phyloP scores from a whole-genome alignment of 345 rosid species.

The Citropsis articulata region DNA sequence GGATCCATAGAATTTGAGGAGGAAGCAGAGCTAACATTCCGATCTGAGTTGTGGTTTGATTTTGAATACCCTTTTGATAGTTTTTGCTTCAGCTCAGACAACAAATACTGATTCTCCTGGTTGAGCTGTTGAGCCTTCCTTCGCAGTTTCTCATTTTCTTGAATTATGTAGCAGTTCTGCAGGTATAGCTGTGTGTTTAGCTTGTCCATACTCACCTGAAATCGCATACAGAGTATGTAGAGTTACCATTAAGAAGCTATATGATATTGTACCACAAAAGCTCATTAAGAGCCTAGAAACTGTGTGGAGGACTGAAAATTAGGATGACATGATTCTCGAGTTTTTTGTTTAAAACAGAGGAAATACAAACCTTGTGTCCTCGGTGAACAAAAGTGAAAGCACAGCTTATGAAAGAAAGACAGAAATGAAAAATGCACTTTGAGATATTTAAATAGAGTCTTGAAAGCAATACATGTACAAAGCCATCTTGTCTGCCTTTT shows the following conservation, averaged over 20 bases:
- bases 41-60: conserved; percentile 6
- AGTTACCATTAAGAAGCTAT: too few species aligned
- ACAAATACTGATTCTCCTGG: conserved; percentile 45
- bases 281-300: neutral
- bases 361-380: conserved; percentile 8
- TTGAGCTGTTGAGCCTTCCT: conserved; percentile 44
- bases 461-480: conserved; percentile 7
- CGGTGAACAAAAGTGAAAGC: neutral
- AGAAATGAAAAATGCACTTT: neutral
- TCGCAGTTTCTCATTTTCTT: conserved; percentile 49
- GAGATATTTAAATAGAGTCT: neutral
- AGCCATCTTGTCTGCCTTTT: conserved; percentile 29
- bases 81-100: conserved; percentile 36
- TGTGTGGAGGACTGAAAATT: neutral
- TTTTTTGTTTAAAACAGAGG: neutral
- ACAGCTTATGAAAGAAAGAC: neutral
- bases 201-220: conserved; percentile 43
- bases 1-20: conserved; percentile 2
- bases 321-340: neutral
- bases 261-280: too few species aligned
- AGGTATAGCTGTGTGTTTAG: conserved; percentile 37
- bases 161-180: conserved; percentile 44
- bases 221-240: neutral
- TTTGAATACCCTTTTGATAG: conserved; percentile 20
- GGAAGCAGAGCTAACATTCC: conserved; percentile 16